Conservation (phyloP, 78 protist genomes). For the Chrysochromulina tobinii region DNA sequence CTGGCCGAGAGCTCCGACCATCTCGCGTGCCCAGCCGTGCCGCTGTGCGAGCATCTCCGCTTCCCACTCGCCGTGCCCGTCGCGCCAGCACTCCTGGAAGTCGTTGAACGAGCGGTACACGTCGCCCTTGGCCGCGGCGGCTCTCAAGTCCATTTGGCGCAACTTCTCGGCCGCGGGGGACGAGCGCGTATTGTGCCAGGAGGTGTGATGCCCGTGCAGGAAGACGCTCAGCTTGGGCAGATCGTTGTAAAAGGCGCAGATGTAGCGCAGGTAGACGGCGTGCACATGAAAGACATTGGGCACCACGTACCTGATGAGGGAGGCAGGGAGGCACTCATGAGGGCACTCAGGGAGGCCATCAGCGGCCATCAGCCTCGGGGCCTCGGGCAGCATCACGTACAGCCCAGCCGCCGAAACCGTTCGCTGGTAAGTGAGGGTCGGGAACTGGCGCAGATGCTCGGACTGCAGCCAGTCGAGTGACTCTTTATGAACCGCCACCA, state of each 20-base stretch:
- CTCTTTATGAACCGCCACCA: too few relatives aligned
- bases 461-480: too few relatives aligned
- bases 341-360: too few relatives aligned
- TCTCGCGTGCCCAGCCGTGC: background rate
- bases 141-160: background rate
- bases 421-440: background rate
- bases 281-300: background rate
- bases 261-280: constrained; percentile 18
- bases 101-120: background rate
- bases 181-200: background rate
- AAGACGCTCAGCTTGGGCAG: background rate
- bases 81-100: background rate
- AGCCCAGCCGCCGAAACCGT: background rate
- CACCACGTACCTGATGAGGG: background rate
- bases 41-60: background rate
- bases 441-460: too few relatives aligned
- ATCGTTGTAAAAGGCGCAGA: background rate
- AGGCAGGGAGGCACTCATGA: too few relatives aligned
- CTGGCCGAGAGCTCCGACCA: background rate
- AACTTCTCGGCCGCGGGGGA: background rate
- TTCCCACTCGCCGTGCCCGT: background rate
- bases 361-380: too few relatives aligned
- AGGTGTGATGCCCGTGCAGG: background rate
- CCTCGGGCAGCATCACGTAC: background rate
- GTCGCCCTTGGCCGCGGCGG: background rate